Conservation (phyloP, 2,329 filamentous ascomycete species). For the Zasmidium citrigriseum region DNA sequence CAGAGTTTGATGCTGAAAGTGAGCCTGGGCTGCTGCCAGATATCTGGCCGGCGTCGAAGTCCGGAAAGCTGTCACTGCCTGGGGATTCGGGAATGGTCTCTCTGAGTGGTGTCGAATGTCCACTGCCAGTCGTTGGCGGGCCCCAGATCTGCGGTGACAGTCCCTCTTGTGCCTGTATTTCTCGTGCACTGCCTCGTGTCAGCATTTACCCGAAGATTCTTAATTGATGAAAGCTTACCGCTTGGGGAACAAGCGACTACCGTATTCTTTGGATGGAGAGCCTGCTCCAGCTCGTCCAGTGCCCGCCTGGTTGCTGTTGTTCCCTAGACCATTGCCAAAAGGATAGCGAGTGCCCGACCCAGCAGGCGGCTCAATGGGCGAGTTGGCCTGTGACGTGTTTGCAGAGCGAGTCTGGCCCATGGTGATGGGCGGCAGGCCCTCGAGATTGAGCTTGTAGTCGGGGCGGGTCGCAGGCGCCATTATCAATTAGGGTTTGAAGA, state of each 20-base stretch:
- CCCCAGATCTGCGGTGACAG: slow-evolving; percentile 78
- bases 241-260: slow-evolving; percentile 83
- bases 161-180: slow-evolving; percentile 96
- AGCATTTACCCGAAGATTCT: neutral
- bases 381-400: slow-evolving; percentile 77
- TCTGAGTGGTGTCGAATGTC: slow-evolving; percentile 91
- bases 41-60: slow-evolving; percentile 61
- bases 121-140: slow-evolving; percentile 91
- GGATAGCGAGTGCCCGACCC: slow-evolving; percentile 68
- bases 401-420: slow-evolving; percentile 67
- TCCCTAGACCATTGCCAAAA: slow-evolving; percentile 65
- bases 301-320: slow-evolving; percentile 52
- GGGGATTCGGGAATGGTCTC: slow-evolving; percentile 98
- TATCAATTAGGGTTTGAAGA: slow-evolving; percentile 68
- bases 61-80: slow-evolving; percentile 87
- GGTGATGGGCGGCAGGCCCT: slow-evolving; percentile 71
- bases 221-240: slow-evolving; percentile 61
- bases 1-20: slow-evolving; percentile 26
- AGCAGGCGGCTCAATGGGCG: slow-evolving; percentile 72
- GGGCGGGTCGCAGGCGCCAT: slow-evolving; percentile 82
- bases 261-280: slow-evolving; percentile 93
- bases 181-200: slow-evolving; percentile 68
- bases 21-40: slow-evolving; percentile 26
- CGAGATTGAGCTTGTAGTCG: slow-evolving; percentile 79
- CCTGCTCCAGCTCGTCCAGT: slow-evolving; percentile 78